Conservation (phyloP, 129 eudicot species). For the Kitagawia praeruptora region DNA sequence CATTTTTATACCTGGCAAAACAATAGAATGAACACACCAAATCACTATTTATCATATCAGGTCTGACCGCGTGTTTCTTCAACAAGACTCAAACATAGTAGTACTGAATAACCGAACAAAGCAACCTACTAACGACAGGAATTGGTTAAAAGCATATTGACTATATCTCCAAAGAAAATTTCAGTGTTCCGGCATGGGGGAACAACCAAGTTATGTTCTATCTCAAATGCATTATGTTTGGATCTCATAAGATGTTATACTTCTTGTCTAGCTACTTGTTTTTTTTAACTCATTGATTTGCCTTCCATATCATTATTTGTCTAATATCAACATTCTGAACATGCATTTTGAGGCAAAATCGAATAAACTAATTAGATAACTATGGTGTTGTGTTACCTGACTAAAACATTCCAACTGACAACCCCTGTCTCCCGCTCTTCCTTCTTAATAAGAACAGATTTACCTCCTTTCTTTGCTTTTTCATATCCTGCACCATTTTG, state of each 20-base stretch:
- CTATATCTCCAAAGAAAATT: background rate
- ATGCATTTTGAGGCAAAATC: background rate
- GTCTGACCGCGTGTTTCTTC: background rate
- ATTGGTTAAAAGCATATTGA: background rate
- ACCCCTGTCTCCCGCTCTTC: conserved; percentile 97
- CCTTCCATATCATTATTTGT: background rate
- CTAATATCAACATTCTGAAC: background rate
- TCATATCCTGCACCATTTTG: conserved; percentile 23
- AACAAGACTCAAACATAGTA: background rate
- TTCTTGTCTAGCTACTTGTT: background rate
- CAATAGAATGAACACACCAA: background rate
- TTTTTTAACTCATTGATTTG: background rate
- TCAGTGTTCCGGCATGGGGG: background rate
- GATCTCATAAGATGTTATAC: background rate
- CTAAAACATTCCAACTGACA: conserved; percentile 74
- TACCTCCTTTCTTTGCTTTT: conserved; percentile 43
- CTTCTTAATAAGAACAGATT: conserved; percentile 74
- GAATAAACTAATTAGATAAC: background rate
- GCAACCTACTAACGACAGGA: background rate
- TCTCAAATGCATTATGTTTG: background rate
- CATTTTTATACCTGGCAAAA: conserved; percentile 61
- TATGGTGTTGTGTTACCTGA: conserved; percentile 35
- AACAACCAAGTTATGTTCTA: background rate
- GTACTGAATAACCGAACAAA: background rate
- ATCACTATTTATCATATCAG: background rate